Base-by-base conservation (phyloP, 148 eudicot genomes). In the Fagopyrum homotropicum region DNA sequence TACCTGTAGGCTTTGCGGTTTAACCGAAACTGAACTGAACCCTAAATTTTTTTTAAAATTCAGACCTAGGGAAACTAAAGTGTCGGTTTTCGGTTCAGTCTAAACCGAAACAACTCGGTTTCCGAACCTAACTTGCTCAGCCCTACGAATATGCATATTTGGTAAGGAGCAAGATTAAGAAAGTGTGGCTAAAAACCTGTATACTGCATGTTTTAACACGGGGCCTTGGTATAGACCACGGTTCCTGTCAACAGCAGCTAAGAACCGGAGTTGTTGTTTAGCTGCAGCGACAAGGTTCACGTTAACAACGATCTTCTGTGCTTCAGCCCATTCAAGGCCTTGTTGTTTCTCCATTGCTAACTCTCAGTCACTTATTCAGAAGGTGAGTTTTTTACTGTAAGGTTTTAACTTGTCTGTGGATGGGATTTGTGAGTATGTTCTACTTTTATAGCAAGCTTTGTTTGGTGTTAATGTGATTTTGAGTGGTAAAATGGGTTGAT, bases 201-300 rank as follows among this genome's bases (percentile, higher is more conserved):
- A 75, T 60, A 92, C 85, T 72, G 97, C 87, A 51, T 80, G 83
- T 60, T 83, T 75, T 6, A 89, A 77, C 72, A 78, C 84, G 19
- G 81, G 84, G 66, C 84, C 92, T 48, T 83, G 81, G 72, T 92
- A 85, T 44, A 92, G 92, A 81, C 84, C 72, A 4, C 94, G 86
- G 74, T 87, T 85, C 48, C 86, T 75, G 72, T 92, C 92, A 66
- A 92, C 88, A 48, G 84, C 84, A n/a, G 88, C 89, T 60, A 92
- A 89, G 72, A 92, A 89, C 73, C 80, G 77, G 11, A 89, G 86
- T 73, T 85, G 90, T 59, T 51, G 80, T 79, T 89, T 88, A 11
- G 97, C 94, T 26, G 89, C 89, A 22, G 81, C 73, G 16, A 88
- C 82, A 76, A 92, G 89, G 73, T 89, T 88, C 14, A 85, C 80